These are phyloP conservation scores for Zygoascus bituminiphila DNA, from an alignment of 805 yeast species.

Conservation along the genomic window DNA sequence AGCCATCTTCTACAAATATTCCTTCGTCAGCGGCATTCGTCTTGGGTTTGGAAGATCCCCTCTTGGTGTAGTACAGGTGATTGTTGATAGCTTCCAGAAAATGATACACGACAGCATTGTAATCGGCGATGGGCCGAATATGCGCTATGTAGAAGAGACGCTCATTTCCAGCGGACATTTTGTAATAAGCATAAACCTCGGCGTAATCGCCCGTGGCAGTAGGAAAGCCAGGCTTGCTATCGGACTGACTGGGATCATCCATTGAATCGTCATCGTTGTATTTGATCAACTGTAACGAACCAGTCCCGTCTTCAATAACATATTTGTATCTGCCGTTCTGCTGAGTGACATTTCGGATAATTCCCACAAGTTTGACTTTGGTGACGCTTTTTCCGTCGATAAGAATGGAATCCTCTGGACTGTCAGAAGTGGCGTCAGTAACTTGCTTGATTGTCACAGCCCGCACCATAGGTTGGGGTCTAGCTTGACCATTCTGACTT, in stretches of 20 bases:
- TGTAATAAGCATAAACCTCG: slow-evolving; percentile 38
- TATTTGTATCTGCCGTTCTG: slow-evolving; percentile 38
- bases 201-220: slow-evolving; percentile 40
- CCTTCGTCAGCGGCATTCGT: slow-evolving; percentile 2
- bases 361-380: slow-evolving; percentile 50
- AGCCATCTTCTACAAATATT: slow-evolving; percentile 7
- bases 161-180: slow-evolving; percentile 40
- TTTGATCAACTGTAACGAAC: slow-evolving; percentile 40
- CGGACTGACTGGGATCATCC: slow-evolving; percentile 23
- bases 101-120: slow-evolving; percentile 55
- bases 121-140: slow-evolving; percentile 43
- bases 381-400: slow-evolving; percentile 48
- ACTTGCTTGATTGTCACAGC: slow-evolving; percentile 64
- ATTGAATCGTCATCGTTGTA: slow-evolving; percentile 32
- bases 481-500: background rate
- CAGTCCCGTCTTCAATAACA: slow-evolving; percentile 62
- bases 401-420: slow-evolving; percentile 46
- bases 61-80: slow-evolving; percentile 8
- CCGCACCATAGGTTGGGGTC: slow-evolving; percentile 16
- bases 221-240: slow-evolving; percentile 27
- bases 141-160: slow-evolving; percentile 43
- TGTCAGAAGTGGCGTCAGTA: slow-evolving; percentile 41
- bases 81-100: slow-evolving; percentile 43
- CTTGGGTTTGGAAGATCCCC: background rate
- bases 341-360: slow-evolving; percentile 39